These are phyloP conservation scores for Luffa aegyptiaca DNA, from an alignment of 306 rosid species.

Conservation along the genomic window DNA sequence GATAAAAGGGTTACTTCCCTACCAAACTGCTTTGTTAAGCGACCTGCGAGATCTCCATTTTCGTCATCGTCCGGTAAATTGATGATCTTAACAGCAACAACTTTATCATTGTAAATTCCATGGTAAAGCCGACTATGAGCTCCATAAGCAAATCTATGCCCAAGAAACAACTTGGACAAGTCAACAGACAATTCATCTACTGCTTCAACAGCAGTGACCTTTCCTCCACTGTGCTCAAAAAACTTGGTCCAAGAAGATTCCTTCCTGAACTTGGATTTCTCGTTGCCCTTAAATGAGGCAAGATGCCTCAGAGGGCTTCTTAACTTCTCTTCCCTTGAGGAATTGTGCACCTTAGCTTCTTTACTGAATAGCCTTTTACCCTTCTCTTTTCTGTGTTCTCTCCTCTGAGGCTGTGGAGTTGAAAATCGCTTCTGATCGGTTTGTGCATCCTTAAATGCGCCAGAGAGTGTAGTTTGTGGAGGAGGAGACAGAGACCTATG, in stretches of 20 bases:
- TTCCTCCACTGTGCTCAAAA: conserved; percentile 62
- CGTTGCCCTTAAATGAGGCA: conserved; percentile 28
- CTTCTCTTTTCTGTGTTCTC: conserved; percentile 24
- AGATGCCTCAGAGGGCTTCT: conserved; percentile 39
- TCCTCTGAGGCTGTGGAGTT: conserved; percentile 52
- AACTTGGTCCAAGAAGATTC: conserved; percentile 58
- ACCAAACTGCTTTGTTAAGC: conserved; percentile 61
- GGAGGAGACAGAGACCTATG: conserved; percentile 76
- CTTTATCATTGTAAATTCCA: conserved; percentile 56
- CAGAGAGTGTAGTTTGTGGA: conserved; percentile 34
- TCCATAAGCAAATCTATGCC: conserved; percentile 81
- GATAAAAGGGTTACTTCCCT: conserved; percentile 76
- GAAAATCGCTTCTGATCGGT: conserved; percentile 54
- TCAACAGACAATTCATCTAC: conserved; percentile 65
- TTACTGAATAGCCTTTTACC: neutral
- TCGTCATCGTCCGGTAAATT: conserved; percentile 66
- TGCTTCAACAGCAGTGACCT: conserved; percentile 64
- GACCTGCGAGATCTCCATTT: conserved; percentile 37
- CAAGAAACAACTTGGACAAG: conserved; percentile 63
- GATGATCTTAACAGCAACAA: conserved; percentile 79
- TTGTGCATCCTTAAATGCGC: conserved; percentile 51
- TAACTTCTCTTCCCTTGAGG: conserved; percentile 15
- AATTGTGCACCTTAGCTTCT: conserved; percentile 23
- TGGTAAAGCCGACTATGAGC: conserved; percentile 92
- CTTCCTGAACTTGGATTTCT: conserved; percentile 35